Base-by-base conservation (phyloP, 768 basidiomycete genomes). In the Collybia nuda region DNA sequence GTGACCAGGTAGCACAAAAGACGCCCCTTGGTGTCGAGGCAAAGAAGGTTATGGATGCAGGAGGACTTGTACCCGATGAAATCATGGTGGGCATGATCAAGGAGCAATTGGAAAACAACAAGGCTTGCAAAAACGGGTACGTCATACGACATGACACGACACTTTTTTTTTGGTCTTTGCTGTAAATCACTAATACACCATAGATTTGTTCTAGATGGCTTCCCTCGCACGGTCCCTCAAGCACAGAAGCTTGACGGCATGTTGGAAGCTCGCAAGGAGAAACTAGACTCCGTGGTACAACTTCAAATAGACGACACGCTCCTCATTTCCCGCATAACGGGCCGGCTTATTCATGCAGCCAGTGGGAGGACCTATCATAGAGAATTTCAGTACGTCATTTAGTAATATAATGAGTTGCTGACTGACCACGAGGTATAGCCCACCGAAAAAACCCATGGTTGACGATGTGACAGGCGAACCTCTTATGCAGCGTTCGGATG, bases 161-260 rank as follows among this genome's bases (percentile, higher is more conserved):
- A 52, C 48, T 26, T 46, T 43, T 40, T 28, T 47, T 47, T 38
- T 28, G 24, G 28, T 11, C 28, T 32, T 11, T 32, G 32, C 32
- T 32, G 32, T 32, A 32, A 32, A 32, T 32, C 41, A 41, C 57
- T 65, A 38, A 65, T 58, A 50, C 40, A n/a, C 7, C 36, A 14
- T 58, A 98, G 96, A 32, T 99, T 99, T 70, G 97, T 99, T 50
- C 79, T 99, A 44, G 97, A 99, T 63, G 97, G 97, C n/a, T 99
- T 99, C 83, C 97, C 97, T 37, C 87, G 97, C 38, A 98, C 96
- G 3, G 92, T 98, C 29, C 86, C 90, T 8, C 97, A 99, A 63
- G 97, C 97, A 2, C 82, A 95, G 71, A 98, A 97, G 71, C 86
- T 99, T 48, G 96, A 96, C 64, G 73, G 77, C 52, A 98, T 99